Conservation (phyloP, 345 rosid species). For the Geranium brycei region DNA sequence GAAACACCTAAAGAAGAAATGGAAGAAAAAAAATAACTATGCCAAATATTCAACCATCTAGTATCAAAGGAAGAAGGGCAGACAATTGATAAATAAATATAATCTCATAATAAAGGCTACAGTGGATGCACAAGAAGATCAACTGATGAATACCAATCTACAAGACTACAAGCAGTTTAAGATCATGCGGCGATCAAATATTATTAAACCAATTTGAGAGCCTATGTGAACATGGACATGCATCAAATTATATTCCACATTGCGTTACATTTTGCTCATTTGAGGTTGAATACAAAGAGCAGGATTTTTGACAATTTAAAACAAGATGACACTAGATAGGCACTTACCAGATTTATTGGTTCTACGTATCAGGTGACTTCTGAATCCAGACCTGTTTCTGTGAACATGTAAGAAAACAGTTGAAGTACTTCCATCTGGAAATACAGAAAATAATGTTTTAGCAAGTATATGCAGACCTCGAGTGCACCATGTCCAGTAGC, state of each 20-base stretch:
- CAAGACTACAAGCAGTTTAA: neutral
- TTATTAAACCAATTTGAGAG: neutral
- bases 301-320: neutral
- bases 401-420: constrained; percentile 12
- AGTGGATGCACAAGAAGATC: no score
- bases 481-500: constrained; percentile 35
- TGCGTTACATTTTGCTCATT: neutral
- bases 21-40: neutral
- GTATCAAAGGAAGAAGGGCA: neutral
- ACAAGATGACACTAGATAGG: neutral
- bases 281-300: neutral
- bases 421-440: constrained; percentile 6
- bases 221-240: neutral
- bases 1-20: neutral
- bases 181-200: neutral
- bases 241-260: neutral
- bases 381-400: constrained; percentile 91
- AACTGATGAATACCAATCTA: no score
- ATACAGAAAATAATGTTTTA: constrained; percentile 1
- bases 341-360: constrained; percentile 22
- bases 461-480: constrained; percentile 32
- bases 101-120: no score
- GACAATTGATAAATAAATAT: no score
- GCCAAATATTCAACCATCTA: neutral
- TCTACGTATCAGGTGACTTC: constrained; percentile 20